Evolutionary conservation across 1,139 yeast species (phyloP).

Genomic region (Nakaseomyces delphensis): DNA sequence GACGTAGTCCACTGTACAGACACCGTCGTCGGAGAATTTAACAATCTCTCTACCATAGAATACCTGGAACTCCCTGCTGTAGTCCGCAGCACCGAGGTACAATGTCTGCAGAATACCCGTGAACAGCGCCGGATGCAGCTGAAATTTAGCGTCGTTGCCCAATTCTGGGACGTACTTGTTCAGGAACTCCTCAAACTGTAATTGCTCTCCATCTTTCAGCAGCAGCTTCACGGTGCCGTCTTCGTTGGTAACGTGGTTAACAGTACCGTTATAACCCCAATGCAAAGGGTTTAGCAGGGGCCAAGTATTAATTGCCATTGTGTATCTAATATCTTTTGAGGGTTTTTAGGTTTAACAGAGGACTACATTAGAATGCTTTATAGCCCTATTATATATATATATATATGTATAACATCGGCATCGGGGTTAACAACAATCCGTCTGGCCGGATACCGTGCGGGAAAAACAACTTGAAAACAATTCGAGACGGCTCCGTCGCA

Average conservation of each 20-base stretch:
- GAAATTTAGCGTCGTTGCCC: conserved; percentile 39
- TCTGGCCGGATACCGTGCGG: too few species aligned
- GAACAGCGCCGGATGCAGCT: conserved; percentile 55
- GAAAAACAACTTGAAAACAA: too few species aligned
- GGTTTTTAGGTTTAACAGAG: too few species aligned
- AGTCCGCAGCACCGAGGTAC: conserved; percentile 50
- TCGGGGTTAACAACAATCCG: too few species aligned
- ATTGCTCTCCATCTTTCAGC: conserved; percentile 28
- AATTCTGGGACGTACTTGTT: conserved; percentile 39
- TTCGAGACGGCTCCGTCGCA: too few species aligned
- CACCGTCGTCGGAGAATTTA: conserved; percentile 53
- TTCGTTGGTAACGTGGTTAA: conserved; percentile 30
- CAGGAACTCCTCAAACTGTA: conserved; percentile 35
- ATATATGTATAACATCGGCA: too few species aligned
- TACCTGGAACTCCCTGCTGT: conserved; percentile 44
- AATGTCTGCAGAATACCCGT: conserved; percentile 74
- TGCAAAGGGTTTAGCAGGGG: conserved; percentile 30
- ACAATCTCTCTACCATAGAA: conserved; percentile 73
- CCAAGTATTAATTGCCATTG: conserved; percentile 8
- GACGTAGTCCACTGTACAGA: conserved; percentile 72
- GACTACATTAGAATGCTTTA: too few species aligned
- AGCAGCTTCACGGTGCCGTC: conserved; percentile 37
- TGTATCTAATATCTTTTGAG: too few species aligned
- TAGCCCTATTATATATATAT: too few species aligned
- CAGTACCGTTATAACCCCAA: conserved; percentile 39